Evolutionary conservation across 2,329 filamentous ascomycete species (phyloP).

Genomic region (Claviceps purpurea): DNA sequence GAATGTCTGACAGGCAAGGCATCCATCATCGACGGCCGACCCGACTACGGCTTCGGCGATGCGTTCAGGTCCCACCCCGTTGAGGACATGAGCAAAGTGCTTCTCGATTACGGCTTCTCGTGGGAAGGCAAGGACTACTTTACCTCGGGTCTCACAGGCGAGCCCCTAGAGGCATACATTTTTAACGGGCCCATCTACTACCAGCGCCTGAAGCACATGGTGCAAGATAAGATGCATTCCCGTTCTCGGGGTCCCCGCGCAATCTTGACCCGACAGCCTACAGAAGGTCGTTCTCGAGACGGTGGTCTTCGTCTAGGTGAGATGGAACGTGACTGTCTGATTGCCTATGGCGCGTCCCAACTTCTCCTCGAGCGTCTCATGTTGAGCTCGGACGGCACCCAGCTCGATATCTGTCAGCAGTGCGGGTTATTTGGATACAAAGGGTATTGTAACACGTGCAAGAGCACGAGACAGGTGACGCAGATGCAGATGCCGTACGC

Average conservation of each 20-base stretch:
- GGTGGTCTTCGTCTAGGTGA: constrained; percentile 89
- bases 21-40: constrained; percentile 68
- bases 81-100: constrained; percentile 74
- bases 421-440: constrained; percentile 94
- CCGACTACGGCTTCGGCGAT: constrained; percentile 75
- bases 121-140: constrained; percentile 98
- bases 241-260: constrained; percentile 80
- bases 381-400: constrained; percentile 81
- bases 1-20: constrained; percentile 93
- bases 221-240: constrained; percentile 99
- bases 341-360: constrained; percentile 91
- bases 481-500: constrained; percentile 97
- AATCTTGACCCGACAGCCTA: constrained; percentile 88
- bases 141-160: constrained; percentile 87
- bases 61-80: constrained; percentile 72
- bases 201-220: constrained; percentile 99
- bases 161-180: constrained; percentile 86
- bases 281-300: constrained; percentile 83
- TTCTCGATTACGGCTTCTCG: constrained; percentile 81
- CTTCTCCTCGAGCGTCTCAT: constrained; percentile 86
- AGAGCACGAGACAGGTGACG: constrained; percentile 69
- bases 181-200: constrained; percentile 99
- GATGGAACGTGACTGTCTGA: constrained; percentile 97
- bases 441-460: constrained; percentile 88
- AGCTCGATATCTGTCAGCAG: constrained; percentile 84